A percentile compares a stretch with the other conserved stretches of the same genome.
Evolutionary conservation across 176 grass and related monocot species (phyloP).

Genomic region (Ampelocalamus luodianensis): DNA sequence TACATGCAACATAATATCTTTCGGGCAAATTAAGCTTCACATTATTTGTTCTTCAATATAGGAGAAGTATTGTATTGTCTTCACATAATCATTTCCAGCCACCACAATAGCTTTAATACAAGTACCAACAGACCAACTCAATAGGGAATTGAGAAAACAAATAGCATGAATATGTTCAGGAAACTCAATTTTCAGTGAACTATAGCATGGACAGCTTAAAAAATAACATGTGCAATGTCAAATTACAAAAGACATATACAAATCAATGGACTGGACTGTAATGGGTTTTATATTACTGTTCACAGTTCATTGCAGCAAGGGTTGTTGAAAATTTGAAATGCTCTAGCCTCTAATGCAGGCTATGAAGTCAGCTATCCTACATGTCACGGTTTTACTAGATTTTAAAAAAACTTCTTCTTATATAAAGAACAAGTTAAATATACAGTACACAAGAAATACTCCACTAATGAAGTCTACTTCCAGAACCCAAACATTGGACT

Average conservation of each 20-base stretch:
- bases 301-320: neutral
- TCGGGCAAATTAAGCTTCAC: neutral
- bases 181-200: neutral
- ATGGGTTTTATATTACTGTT: neutral
- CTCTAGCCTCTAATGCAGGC: neutral
- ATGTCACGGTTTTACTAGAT: slow-evolving; percentile 1
- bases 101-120: neutral
- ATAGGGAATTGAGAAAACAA: neutral
- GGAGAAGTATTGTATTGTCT: neutral
- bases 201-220: neutral
- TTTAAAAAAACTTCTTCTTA: neutral
- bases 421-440: neutral
- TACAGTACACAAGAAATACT: neutral
- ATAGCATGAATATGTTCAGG: neutral
- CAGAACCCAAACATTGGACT: neutral
- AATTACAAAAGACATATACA: neutral
- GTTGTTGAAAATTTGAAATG: neutral
- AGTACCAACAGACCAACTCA: neutral
- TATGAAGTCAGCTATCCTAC: neutral
- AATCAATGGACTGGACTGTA: neutral
- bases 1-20: neutral
- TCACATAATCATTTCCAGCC: neutral
- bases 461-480: neutral
- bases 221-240: neutral
- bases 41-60: neutral